Evolutionary conservation across 129 eudicot species (phyloP).

Genomic region (Lactuca saligna): DNA sequence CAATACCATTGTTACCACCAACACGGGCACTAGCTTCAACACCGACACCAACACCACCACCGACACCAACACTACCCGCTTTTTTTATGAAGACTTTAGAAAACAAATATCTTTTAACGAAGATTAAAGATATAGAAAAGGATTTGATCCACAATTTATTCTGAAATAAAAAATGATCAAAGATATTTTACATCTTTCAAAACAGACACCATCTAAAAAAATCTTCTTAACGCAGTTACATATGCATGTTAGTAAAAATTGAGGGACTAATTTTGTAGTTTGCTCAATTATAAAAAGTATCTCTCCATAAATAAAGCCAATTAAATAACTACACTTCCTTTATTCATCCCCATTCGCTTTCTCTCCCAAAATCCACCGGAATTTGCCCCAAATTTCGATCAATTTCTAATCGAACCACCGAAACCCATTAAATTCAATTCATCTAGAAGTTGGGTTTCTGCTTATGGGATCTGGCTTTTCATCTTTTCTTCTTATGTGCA

Average conservation of each 20-base stretch:
- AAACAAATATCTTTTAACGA: too few relatives aligned
- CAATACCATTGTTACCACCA: too few relatives aligned
- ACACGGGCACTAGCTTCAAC: too few relatives aligned
- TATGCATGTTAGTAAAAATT: neutral
- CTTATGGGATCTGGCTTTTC: constrained; percentile 38
- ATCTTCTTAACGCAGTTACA: neutral
- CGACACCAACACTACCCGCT: too few relatives aligned
- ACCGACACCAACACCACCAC: too few relatives aligned
- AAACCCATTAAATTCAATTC: neutral
- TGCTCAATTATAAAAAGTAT: constrained; percentile 3
- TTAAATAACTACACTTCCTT: constrained; percentile 25
- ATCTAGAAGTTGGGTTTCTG: neutral
- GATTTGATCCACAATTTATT: too few relatives aligned
- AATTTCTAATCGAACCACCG: constrained; percentile 15
- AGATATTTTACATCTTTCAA: too few relatives aligned
- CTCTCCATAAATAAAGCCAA: constrained; percentile 3
- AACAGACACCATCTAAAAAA: too few relatives aligned
- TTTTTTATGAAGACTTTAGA: too few relatives aligned
- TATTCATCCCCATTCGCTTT: constrained; percentile 4
- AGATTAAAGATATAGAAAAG: too few relatives aligned
- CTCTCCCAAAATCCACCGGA: neutral
- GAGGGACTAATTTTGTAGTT: neutral
- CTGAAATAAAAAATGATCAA: too few relatives aligned
- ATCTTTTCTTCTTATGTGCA: constrained; percentile 34
- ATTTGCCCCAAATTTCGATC: neutral